Evolutionary conservation across 352 stramenopile genomes (phyloP), one percentile per base, ranked within the genome.

Genomic region (Sclerospora graminicola): DNA sequence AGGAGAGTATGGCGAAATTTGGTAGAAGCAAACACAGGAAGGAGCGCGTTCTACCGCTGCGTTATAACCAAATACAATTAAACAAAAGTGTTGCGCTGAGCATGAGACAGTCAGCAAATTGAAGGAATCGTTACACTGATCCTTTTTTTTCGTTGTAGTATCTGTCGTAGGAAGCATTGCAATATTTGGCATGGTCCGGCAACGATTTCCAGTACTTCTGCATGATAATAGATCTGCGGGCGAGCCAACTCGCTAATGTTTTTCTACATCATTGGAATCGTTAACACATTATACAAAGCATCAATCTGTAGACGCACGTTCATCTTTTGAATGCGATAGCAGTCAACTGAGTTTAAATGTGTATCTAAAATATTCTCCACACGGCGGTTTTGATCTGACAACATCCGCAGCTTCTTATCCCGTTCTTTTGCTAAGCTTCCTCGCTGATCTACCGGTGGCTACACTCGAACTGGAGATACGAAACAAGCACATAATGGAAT

Each of bases 301-400:
- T 26, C 21, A 26, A 26, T 7, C 21, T 18, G 9, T 18, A 18
- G 16, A n/a, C 16, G 23, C 20, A 86, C 80, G 69, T 89, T 88
- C 57, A 89, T 79, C 48, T 89, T 87, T n/a, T 59, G 18, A 13
- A 78, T 68, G 1, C 80, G 75, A 28, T 73, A 89, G 18, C 67
- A 54, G 13, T 88, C 77, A 44, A 89, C 89, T 35, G 70, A 69
- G 31, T 68, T 62, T 54, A 82, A 75, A 51, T 92, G 77, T n/a
- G 53, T 61, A 5, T 88, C 71, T 8, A 92, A 66, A 9, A 85
- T 75, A 38, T 92, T 92, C 37, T 92, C 80, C 1, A 89, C 78
- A 11, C 80, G 77, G 6, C 80, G 77, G 37, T 82, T 81, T 43
- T 92, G 80, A 51, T 92, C 80, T 9, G 74, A 82, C 18, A 92